Evolutionary conservation across 495 filamentous ascomycete genomes (phyloP), one percentile per base, ranked within the genome.

Genomic region (Penicillium salamii): DNA sequence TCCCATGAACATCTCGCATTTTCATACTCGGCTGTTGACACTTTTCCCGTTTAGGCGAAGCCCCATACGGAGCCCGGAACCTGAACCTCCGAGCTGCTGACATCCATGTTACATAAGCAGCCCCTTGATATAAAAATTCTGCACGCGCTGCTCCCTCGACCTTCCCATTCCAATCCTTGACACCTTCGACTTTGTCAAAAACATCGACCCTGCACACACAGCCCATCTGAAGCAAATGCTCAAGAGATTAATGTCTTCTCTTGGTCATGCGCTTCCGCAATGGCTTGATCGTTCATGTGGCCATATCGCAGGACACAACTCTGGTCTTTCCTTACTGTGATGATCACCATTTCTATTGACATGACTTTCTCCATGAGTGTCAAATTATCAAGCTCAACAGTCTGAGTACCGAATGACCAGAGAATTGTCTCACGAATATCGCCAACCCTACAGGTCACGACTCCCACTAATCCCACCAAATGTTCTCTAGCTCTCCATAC

Each of bases 351-450:
- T 59, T 61, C 42, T 55, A 53, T 58, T 61, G 60, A 59, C 54
- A 60, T 55, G 59, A 66, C 50, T 31, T 53, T 50, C 55, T 52
- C 55, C 28, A 52, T 62, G 62, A 53, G 51, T 60, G 57, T 51
- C 39, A 60, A 50, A 46, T 50, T 53, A 57, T 63, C 61, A 67
- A 68, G 65, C 61, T 67, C 67, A 65, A 67, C 62, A 66, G 60
- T 67, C 65, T 65, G 58, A 63, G 67, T 67, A 49, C 46, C 57
- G 39, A 20, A 47, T 33, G 35, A 38, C 45, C 56, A 48, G 44
- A 46, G 35, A 17, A 38, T 7, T 29, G 21, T 33, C 42, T 44
- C 38, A 41, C 13, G 13, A 41, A 7, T 5, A 12, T 23, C 23
- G 23, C 23, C 8, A 26, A 26, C n/a, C n/a, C n/a, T n/a, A n/a